Percentiles rank a stretch among this genome's conserved stretches.
Conservation (phyloP, 371 early-diverging fungal species). For the Umbelopsis sp. region DNA sequence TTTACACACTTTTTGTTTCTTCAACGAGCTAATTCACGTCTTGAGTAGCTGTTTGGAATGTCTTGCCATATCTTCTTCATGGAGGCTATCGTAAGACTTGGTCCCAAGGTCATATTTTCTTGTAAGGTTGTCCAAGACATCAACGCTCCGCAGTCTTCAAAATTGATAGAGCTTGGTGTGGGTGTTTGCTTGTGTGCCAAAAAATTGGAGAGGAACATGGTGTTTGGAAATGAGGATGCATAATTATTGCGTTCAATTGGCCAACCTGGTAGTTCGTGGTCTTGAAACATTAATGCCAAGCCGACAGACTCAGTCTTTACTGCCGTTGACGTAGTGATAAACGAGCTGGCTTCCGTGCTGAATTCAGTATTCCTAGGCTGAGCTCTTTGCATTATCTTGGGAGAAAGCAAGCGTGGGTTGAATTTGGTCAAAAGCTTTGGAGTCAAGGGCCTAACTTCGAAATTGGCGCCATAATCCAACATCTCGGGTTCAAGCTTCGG, state of each 20-base stretch:
- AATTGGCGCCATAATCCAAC: too few species aligned
- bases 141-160: neutral
- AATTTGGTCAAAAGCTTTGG: too few species aligned
- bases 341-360: too few species aligned
- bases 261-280: neutral
- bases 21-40: neutral
- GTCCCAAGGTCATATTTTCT: neutral
- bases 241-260: neutral
- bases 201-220: neutral
- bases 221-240: constrained; percentile 3
- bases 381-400: too few species aligned
- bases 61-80: constrained; percentile 17
- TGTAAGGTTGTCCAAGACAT: neutral
- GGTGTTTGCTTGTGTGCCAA: neutral
- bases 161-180: neutral
- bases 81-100: neutral
- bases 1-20: neutral
- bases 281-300: neutral
- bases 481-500: too few species aligned
- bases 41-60: neutral
- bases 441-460: too few species aligned
- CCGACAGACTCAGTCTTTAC: neutral
- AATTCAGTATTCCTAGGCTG: too few species aligned
- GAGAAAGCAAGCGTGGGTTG: too few species aligned
- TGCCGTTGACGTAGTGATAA: too few species aligned